Evolutionary conservation across 495 filamentous ascomycete species (phyloP).

Genomic region (Chlorociboria aeruginascens): DNA sequence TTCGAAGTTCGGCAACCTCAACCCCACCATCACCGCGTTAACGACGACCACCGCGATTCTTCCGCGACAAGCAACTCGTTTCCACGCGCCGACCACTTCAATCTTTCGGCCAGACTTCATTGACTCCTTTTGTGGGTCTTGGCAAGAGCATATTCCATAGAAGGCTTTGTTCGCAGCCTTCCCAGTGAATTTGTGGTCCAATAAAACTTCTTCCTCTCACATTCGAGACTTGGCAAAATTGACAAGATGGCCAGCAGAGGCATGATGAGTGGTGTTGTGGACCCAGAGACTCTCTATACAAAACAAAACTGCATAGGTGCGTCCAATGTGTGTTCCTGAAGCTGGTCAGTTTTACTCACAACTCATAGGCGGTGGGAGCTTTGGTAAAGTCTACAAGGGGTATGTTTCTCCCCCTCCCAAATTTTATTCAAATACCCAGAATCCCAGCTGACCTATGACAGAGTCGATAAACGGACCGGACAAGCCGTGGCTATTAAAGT

Average conservation of each 20-base stretch:
- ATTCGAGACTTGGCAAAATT: neutral
- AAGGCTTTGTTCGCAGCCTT: too few relatives aligned
- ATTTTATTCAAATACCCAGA: neutral
- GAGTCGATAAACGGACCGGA: conserved; percentile 73
- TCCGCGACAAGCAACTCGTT: neutral
- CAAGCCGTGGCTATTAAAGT: conserved; percentile 88
- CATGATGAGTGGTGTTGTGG: conserved; percentile 30
- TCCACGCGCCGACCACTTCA: neutral
- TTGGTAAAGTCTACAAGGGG: conserved; percentile 95
- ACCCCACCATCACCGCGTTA: conserved; percentile 14
- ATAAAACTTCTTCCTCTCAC: too few relatives aligned
- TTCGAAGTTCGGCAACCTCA: neutral
- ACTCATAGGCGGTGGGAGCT: conserved; percentile 63
- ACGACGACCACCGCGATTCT: neutral
- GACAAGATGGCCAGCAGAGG: conserved; percentile 17
- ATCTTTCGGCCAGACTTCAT: too few relatives aligned
- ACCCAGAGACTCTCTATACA: conserved; percentile 82
- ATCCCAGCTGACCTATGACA: conserved; percentile 28
- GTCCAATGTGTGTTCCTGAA: conserved; percentile 10
- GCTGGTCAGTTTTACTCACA: conserved; percentile 9
- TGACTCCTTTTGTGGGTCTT: too few relatives aligned
- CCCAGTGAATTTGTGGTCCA: too few relatives aligned
- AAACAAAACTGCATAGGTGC: conserved; percentile 90
- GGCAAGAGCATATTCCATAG: too few relatives aligned
- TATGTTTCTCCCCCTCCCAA: conserved; percentile 25